These are phyloP conservation scores for Aphanomyces stellatus DNA, from an alignment of 352 stramenopile species.

Conservation along the genomic window DNA sequence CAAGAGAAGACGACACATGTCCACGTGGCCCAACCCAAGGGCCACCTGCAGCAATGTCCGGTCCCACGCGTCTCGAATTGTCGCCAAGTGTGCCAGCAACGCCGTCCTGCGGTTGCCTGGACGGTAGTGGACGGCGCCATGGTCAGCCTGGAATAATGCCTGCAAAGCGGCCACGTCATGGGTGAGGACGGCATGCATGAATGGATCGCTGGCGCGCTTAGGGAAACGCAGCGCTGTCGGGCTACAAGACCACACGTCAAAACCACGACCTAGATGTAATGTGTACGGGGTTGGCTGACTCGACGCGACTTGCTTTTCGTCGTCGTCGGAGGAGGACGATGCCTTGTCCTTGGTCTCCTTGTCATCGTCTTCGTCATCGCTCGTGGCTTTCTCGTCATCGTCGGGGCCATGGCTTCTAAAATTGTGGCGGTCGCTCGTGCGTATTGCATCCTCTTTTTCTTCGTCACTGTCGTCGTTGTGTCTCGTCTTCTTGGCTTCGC, in stretches of 20 bases:
- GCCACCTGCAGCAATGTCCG: background rate
- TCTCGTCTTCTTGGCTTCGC: too few species aligned
- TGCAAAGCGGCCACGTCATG: too few species aligned
- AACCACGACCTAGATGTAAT: too few species aligned
- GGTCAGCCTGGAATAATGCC: too few species aligned
- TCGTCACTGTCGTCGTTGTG: background rate
- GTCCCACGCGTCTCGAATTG: background rate
- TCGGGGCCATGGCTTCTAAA: background rate
- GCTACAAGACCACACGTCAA: too few species aligned
- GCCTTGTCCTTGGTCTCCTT: background rate
- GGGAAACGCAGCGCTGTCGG: background rate
- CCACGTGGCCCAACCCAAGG: background rate
- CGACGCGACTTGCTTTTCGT: background rate
- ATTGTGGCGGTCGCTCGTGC: background rate
- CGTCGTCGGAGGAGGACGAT: background rate
- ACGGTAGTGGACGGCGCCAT: too few species aligned
- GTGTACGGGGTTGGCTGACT: too few species aligned
- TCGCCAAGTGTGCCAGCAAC: background rate
- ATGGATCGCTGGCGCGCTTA: background rate
- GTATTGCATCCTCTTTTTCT: background rate
- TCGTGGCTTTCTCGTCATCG: background rate
- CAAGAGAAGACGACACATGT: background rate
- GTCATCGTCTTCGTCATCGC: background rate
- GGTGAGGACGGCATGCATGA: background rate
- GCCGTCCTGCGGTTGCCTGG: too few species aligned